Conservation (phyloP, 2,329 filamentous ascomycete genomes). For the Aspergillus uvarum region DNA sequence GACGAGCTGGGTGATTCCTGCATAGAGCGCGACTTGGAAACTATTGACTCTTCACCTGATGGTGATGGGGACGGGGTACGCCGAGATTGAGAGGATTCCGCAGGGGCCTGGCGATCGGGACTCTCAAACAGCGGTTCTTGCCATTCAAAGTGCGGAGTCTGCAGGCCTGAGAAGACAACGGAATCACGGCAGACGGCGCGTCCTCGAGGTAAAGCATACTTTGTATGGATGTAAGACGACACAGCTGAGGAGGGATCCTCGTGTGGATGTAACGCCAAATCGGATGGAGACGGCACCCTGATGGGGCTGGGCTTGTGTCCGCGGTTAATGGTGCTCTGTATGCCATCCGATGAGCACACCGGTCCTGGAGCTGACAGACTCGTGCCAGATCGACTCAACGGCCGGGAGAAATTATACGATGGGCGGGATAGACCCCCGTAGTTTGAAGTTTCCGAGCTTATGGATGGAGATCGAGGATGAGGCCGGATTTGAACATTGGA, state of each 20-base stretch:
- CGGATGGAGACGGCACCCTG: constrained; percentile 26
- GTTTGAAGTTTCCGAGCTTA: constrained; percentile 76
- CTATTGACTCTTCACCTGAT: constrained; percentile 18
- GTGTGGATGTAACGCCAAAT: constrained; percentile 19
- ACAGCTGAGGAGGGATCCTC: constrained; percentile 49
- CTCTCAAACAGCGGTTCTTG: constrained; percentile 56
- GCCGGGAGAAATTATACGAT: constrained; percentile 91
- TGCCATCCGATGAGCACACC: constrained; percentile 26
- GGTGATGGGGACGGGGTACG: constrained; percentile 36
- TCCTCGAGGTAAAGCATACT: constrained; percentile 78
- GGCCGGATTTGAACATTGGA: constrained; percentile 61
- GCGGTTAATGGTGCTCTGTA: constrained; percentile 27
- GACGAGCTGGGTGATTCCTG: constrained; percentile 27
- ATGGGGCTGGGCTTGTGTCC: constrained; percentile 36
- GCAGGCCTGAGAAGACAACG: constrained; percentile 56
- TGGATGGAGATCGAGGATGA: constrained; percentile 76
- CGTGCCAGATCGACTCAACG: constrained; percentile 63
- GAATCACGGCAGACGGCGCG: constrained; percentile 72
- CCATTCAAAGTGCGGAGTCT: constrained; percentile 61
- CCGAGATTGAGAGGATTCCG: constrained; percentile 22
- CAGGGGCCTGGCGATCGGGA: constrained; percentile 33
- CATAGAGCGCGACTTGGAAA: constrained; percentile 31
- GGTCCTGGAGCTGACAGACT: constrained; percentile 37
- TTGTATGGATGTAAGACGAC: constrained; percentile 82
- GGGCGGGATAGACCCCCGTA: constrained; percentile 62